phyloP scores from a whole-genome alignment of 179 eudicot species.

The Drosera spatulata region DNA sequence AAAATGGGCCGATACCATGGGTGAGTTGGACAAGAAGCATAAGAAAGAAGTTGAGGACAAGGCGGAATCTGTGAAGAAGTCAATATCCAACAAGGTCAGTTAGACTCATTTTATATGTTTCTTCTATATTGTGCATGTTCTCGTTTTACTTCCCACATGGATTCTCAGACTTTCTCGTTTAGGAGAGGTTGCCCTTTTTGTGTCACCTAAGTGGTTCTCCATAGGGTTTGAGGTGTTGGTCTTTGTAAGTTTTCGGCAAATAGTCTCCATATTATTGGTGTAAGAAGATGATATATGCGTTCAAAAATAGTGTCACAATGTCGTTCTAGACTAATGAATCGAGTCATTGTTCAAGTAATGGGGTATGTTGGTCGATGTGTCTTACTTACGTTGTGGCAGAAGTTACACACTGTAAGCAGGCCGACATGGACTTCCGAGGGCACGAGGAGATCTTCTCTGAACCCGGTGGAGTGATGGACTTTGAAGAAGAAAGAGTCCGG shows the following conservation, averaged over 20 bases:
- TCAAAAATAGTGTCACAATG: not conserved
- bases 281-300: too few relatives aligned
- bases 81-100: conserved; percentile 72
- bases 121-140: too few relatives aligned
- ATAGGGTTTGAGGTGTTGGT: not conserved
- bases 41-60: conserved; percentile 71
- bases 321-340: conserved; percentile 1
- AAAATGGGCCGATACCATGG: conserved; percentile 93
- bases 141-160: too few relatives aligned
- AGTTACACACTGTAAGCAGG: conserved; percentile 92
- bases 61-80: conserved; percentile 70
- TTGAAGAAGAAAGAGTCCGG: conserved; percentile 79
- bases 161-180: too few relatives aligned
- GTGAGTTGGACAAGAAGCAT: conserved; percentile 80
- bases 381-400: conserved; percentile 99
- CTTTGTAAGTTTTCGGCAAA: too few relatives aligned
- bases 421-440: conserved; percentile 79
- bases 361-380: conserved; percentile 79
- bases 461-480: conserved; percentile 94
- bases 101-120: conserved; percentile 21
- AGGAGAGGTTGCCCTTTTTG: too few relatives aligned
- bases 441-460: conserved; percentile 81
- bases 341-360: conserved; percentile 17
- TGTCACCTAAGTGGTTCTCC: too few relatives aligned
- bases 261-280: too few relatives aligned